Evolutionary conservation across 2,329 filamentous ascomycete species (phyloP), one percentile per base, ranked within the genome.

Genomic region (Fusarium globosum): DNA sequence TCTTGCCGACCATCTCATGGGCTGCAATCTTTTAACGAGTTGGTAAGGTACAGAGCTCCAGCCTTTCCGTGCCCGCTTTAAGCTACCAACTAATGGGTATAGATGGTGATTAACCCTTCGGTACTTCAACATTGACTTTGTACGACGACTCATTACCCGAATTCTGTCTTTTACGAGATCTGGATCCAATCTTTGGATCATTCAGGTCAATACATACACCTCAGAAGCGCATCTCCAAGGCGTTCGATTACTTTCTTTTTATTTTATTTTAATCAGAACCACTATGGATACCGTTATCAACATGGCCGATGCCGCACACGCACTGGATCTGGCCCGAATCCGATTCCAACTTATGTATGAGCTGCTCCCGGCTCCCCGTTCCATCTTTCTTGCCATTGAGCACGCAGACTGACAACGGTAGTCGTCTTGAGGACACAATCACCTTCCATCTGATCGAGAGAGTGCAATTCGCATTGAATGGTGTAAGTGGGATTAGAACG

Each of bases 381-480:
- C 43, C 43, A 23, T 38, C 35, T 46, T 45, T 46, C 26, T 53
- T 53, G 42, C 23, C 39, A 49, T 36, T 43, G 51, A 39, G 35
- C 26, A 12, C 35, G 30, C n/a, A 18, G 18, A 56, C 72, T 77
- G 41, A 78, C 58, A 45, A n/a, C 23, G 39, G 46, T 79, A 99
- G 96, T 80, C 96, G 96, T 26, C 89, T 98, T 23, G 96, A 99
- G 85, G 96, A 99, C 81, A 98, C 96, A 70, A 98, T 99, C 80
- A 97, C 94, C 75, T 98, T 97, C 84, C 93, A 97, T 83, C 88
- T 99, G 43, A 98, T 98, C 80, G 96, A 99, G 85, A 92, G 96
- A 45, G 96, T 96, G n/a, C 96, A 99, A 82, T 99, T 98, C 83
- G 94, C 96, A 8, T 88, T 97, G 74, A 98, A 98, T 85, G 87